These are phyloP conservation scores for Euphorbia lathyris DNA, from an alignment of 345 rosid species.

Conservation along the genomic window DNA sequence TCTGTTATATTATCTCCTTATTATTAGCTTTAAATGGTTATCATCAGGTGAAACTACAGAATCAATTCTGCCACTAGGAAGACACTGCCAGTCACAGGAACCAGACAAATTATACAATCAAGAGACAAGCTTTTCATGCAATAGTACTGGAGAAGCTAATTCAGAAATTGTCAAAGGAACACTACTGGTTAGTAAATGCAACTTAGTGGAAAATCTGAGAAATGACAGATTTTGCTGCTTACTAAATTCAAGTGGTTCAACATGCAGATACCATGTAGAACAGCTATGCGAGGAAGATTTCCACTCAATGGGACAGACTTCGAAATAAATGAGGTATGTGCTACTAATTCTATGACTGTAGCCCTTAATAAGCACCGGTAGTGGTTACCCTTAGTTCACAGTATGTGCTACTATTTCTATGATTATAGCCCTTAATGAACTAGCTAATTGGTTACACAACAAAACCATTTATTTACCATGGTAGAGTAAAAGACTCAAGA, in stretches of 20 bases:
- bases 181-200: constrained; percentile 57
- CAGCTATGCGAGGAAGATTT: constrained; percentile 95
- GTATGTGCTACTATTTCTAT: neutral
- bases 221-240: neutral
- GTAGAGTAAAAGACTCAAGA: neutral
- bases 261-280: constrained; percentile 85
- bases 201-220: neutral
- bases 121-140: constrained; percentile 71
- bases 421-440: neutral
- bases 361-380: neutral
- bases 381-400: neutral
- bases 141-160: constrained; percentile 14
- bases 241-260: constrained; percentile 3
- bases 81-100: constrained; percentile 56
- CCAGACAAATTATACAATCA: constrained; percentile 49
- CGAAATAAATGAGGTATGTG: constrained; percentile 83
- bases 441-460: neutral
- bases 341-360: neutral
- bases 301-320: constrained; percentile 96
- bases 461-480: neutral
- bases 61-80: constrained; percentile 59
- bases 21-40: neutral
- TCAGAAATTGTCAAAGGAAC: constrained; percentile 86
- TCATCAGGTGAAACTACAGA: constrained; percentile 74
- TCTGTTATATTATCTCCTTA: neutral